A percentile compares a stretch with the other conserved stretches of the same genome.
phyloP scores from a whole-genome alignment of 2,329 filamentous ascomycete species.

The Monosporascus sp. region DNA sequence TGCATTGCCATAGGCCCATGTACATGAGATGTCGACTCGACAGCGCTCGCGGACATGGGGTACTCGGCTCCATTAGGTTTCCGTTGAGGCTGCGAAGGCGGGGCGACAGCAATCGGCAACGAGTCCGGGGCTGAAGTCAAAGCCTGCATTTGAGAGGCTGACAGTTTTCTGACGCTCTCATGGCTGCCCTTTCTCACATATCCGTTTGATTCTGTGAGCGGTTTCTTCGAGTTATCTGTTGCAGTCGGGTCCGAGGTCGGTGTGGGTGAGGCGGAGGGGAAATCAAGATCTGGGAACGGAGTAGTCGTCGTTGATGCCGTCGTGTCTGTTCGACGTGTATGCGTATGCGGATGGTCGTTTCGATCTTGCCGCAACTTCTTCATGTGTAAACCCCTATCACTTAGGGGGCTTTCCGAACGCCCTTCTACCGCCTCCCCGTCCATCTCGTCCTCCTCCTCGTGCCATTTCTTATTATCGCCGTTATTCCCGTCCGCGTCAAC shows the following conservation, averaged over 20 bases:
- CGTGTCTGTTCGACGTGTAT: not conserved
- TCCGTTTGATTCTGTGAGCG: slow-evolving; percentile 15
- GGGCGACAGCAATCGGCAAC: slow-evolving; percentile 47
- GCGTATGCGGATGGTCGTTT: not conserved
- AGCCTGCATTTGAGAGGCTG: slow-evolving; percentile 54
- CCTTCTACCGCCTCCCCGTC: not conserved
- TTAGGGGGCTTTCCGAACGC: not conserved
- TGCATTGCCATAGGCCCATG: slow-evolving; percentile 30
- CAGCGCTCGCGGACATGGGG: slow-evolving; percentile 31
- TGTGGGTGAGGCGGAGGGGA: not conserved
- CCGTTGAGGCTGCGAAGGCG: slow-evolving; percentile 12
- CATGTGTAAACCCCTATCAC: not conserved
- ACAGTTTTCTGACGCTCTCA: slow-evolving; percentile 49
- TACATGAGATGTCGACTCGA: slow-evolving; percentile 28
- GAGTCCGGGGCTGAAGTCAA: slow-evolving; percentile 54
- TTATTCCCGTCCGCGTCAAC: not conserved
- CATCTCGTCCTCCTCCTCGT: not conserved
- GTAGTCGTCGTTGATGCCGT: not conserved
- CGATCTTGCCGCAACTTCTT: not conserved
- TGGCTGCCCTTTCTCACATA: slow-evolving; percentile 25
- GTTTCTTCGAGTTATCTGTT: slow-evolving; percentile 2
- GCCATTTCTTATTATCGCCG: not conserved
- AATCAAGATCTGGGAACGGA: not conserved
- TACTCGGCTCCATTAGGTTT: slow-evolving; percentile 31
- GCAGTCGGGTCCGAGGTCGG: not conserved